Evolutionary conservation across 2,329 filamentous ascomycete species (phyloP), one percentile per base, ranked within the genome.

Genomic region (Pochonia chlamydosporia): DNA sequence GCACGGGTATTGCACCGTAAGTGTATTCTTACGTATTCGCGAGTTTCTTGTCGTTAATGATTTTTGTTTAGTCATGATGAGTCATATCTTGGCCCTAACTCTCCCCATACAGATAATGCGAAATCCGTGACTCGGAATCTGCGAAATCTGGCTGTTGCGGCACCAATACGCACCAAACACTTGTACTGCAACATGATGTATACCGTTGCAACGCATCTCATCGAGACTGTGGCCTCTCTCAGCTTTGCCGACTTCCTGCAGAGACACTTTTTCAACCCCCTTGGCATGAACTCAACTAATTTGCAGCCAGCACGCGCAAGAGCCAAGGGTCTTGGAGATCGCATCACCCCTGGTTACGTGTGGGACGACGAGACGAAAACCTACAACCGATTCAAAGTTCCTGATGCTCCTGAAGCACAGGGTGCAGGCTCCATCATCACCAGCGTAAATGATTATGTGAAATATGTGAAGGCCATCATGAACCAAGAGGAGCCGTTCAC

Each of bases 361-460:
- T 51, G 50, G 48, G 46, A 46, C 8, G 42, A 47, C n/a, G 36
- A 25, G 13, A 21, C 10, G 6, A 16, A 41, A 8, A 6, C 14
- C 6, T 46, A 44, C 40, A 20, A 40, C 25, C 6, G 9, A 13
- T 24, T 43, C 23, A 13, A 49, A 28, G 28, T 43, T 14, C 40
- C 16, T 5, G 30, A 55, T 21, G 53, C 49, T 8, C 55, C 51
- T 0, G 59, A 61, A 43, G 54, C 50, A 0, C 52, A 61, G 36
- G 59, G 59, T 1, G 59, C 59, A 1, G 59, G 59, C 6, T 59
- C 56, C 3, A 43, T 61, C 2, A 41, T 60, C 18, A 47, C 59
- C 0, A 60, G 52, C 9, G 54, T 47, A 9, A 55, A 50, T 10
- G 59, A 61, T 26, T 55, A 54, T 25, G 49, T 56, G 46, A 57